Evolutionary conservation across 1,284 basidiomycete genomes (phyloP), one percentile per base, ranked within the genome.

Genomic region (Macrocybe sp.): DNA sequence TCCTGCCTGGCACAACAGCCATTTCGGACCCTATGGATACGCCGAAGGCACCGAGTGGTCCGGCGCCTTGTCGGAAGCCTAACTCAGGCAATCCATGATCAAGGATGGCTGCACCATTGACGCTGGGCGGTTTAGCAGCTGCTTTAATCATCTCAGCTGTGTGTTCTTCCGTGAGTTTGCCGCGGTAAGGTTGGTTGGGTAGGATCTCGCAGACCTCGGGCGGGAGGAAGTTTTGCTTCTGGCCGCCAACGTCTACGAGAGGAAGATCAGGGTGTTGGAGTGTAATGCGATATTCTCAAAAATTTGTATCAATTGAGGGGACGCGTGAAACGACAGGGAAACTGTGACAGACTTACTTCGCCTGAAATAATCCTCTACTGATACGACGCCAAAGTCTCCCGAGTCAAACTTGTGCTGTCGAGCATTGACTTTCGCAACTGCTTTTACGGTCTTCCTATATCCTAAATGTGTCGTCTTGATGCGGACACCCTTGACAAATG

Each of bases 141-240:
- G 74, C 70, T 2, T 61, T 68, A 53, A 89, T 85, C 87, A 90
- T 89, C 16, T 64, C 59, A 0, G 78, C 74, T 0, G 85, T 87
- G 52, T 86, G 81, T 14, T 81, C 78, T 37, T 85, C 76, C 1
- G 75, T 72, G 9, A 89, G 70, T 58, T 83, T 85, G 6, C 85
- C 85, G n/a, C 73, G 72, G 71, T 79, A 89, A 0, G 81, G 70
- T 57, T 89, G 86, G 48, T 79, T 75, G 2, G 83, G 75, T 1
- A 86, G 63, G 47, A 90, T 88, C 32, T 77, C 70, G 66, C 86
- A 89, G 1, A 89, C 52, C 64, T 90, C 87, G 0, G 81, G 65
- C 0, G 87, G 87, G 4, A 89, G 70, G 14, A 72, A 65, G 57
- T 74, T 76, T 8, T 66, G 55, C 52, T 74, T 81, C 52, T 69